Base-by-base conservation (phyloP, 2,329 filamentous ascomycete species). In the Cladophialophora immunda region DNA sequence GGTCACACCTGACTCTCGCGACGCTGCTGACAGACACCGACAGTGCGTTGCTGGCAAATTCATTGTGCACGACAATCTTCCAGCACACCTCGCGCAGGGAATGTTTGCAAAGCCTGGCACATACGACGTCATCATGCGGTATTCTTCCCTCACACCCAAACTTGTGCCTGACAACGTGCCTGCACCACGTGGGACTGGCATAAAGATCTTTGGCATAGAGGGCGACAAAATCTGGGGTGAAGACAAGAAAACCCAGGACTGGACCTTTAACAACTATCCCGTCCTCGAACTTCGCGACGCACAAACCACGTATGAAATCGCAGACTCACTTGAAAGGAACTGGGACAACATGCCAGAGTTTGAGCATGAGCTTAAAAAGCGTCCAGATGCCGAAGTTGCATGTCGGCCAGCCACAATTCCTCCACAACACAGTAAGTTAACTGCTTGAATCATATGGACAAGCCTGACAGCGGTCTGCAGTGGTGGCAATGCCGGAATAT, bases 71-170 rank as follows among this genome's bases (percentile, higher is more conserved):
- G 57, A 67, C 50, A 60, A 70, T 54, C 61, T 70, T 4, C 63
- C 64, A 19, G 50, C 67, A 17, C 52, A 69, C n/a, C 61, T 70
- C 8, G 68, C 68, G 8, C 68, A 70, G 56, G 68, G 68, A 52
- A 70, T 70, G 68, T 70, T 70, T 63, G 55, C 61, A 30, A 56
- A 64, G n/a, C 64, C 68, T 36, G 68, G 64, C 25, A 64, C 57
- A 15, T 69, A 70, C 67, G 68, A 70, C 36, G 67, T 70, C 32
- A 70, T 70, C 45, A 70, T 70, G 68, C 64, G 68, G 9, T 70
- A 70, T 50, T 70, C 68, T 25, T 70, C 68, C n/a, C 59, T 69
- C 22, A 70, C 68, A 4, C 68, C 68, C 17, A 70, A 70, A 19
- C 38, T 70, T 50, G 62, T 70, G 3, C 66, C 68, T 5, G 68